Base-by-base conservation (phyloP, 2,329 filamentous ascomycete genomes). In the Clathrospora elynae region DNA sequence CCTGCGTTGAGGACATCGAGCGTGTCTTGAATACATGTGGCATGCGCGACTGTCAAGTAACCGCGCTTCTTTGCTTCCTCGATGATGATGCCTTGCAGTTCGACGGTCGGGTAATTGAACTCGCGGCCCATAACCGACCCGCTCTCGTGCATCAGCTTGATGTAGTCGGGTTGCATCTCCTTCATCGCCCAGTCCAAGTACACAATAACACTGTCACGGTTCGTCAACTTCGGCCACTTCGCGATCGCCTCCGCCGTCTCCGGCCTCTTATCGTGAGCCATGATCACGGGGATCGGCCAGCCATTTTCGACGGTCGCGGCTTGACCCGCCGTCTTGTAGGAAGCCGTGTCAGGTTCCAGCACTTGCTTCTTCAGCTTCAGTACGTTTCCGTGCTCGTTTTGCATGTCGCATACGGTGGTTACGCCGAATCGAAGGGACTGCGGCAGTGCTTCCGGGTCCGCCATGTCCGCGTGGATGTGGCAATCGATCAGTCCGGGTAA, bases 331-430 rank as follows among this genome's bases (percentile, higher is more conserved):
- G 71, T 76, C 53, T 78, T 80, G 55, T 79, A 71, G 41, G 77
- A 73, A 5, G 76, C 75, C 47, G 54, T 77, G 57, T 58, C 66
- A 42, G 46, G 58, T 38, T 60, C 46, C 5, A 54, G 39, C 1
- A 57, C 55, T 20, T 67, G 66, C 41, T 60, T 57, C 9, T 57
- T 49, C 12, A 70, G 48, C 22, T 61, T 62, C 11, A 45, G 38
- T 9, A 70, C 62, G 26, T 67, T 62, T 14, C 36, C 40, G 3
- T 55, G 30, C 49, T 68, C 67, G 43, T 65, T 71, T 25, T 76
- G 73, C 75, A 79, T 76, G 24, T 79, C 77, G 38, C 72, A 74
- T 3, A 78, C 73, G 1, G 77, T 80, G 0, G 76, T 80, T 8
- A 79, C 72, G 2, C 77, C 77, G 38, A 79, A 79, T 2, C 71